phyloP scores from a whole-genome alignment of 805 yeast genomes.

The Kregervanrija fluxuum region DNA sequence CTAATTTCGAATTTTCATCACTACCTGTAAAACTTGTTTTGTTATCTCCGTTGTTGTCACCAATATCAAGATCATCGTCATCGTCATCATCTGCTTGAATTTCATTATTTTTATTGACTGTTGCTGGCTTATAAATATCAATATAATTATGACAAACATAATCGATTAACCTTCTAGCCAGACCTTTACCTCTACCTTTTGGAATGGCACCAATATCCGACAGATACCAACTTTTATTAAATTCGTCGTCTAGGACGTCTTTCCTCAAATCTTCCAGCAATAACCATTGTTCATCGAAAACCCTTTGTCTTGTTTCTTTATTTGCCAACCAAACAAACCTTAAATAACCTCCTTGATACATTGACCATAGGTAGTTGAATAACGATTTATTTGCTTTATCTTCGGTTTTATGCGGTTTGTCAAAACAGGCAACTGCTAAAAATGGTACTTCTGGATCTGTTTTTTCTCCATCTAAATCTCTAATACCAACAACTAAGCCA shows the following conservation, averaged over 20 bases:
- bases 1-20: conserved; percentile 23
- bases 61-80: conserved; percentile 11
- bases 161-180: conserved; percentile 45
- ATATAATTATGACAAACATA: conserved; percentile 42
- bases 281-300: conserved; percentile 43
- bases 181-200: conserved; percentile 51
- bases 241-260: conserved; percentile 35
- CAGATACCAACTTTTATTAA: conserved; percentile 45
- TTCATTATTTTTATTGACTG: conserved; percentile 4
- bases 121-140: conserved; percentile 21
- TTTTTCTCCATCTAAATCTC: conserved; percentile 40
- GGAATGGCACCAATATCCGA: conserved; percentile 54
- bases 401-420: conserved; percentile 21
- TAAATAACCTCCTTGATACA: conserved; percentile 28
- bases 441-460: conserved; percentile 36
- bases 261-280: conserved; percentile 37
- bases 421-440: conserved; percentile 48
- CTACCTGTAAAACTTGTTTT: conserved; percentile 6
- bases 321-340: conserved; percentile 30
- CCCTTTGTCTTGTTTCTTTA: conserved; percentile 40
- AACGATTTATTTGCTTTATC: conserved; percentile 22
- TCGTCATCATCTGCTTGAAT: conserved; percentile 10
- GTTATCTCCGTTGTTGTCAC: not conserved
- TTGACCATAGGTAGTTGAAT: conserved; percentile 26
- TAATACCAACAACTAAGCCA: conserved; percentile 43